A percentile compares a stretch with the other conserved stretches of the same genome.
These are phyloP conservation scores for Podochytrium sp. DNA, from an alignment of 192 early-diverging fungal genomes.

Conservation along the genomic window DNA sequence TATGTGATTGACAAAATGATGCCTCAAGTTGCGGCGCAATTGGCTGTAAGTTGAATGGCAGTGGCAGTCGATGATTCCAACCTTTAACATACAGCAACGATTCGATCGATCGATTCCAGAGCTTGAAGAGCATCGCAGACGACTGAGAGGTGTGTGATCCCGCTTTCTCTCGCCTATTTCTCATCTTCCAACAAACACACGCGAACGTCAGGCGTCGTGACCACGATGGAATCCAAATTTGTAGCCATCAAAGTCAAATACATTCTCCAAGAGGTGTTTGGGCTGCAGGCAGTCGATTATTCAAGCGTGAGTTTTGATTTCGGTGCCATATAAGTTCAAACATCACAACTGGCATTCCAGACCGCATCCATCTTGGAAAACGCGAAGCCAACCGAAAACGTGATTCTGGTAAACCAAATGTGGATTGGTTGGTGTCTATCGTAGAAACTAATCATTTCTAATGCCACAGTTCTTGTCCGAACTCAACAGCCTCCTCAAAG, in stretches of 20 bases:
- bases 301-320: constrained; percentile 34
- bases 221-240: constrained; percentile 21
- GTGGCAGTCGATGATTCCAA: background rate
- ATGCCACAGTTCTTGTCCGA: constrained; percentile 10
- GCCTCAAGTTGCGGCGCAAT: constrained; percentile 59
- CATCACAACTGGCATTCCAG: constrained; percentile 5
- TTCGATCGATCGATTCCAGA: constrained; percentile 85
- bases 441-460: too few relatives aligned
- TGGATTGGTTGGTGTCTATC: too few relatives aligned
- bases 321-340: constrained; percentile 6
- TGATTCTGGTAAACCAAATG: constrained; percentile 41
- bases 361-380: constrained; percentile 47
- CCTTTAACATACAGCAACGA: constrained; percentile 46
- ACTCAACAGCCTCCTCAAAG: constrained; percentile 3
- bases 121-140: constrained; percentile 54
- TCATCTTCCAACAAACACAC: too few relatives aligned
- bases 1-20: constrained; percentile 66
- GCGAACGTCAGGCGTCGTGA: constrained; percentile 24
- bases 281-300: constrained; percentile 52
- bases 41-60: constrained; percentile 50
- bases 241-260: constrained; percentile 7
- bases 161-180: too few relatives aligned
- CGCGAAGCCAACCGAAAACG: constrained; percentile 39
- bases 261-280: constrained; percentile 41
- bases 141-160: constrained; percentile 33